A percentile compares a stretch with the other conserved stretches of the same genome.
Conservation (phyloP, 2,329 filamentous ascomycete genomes). For the Colletotrichum agaves region DNA sequence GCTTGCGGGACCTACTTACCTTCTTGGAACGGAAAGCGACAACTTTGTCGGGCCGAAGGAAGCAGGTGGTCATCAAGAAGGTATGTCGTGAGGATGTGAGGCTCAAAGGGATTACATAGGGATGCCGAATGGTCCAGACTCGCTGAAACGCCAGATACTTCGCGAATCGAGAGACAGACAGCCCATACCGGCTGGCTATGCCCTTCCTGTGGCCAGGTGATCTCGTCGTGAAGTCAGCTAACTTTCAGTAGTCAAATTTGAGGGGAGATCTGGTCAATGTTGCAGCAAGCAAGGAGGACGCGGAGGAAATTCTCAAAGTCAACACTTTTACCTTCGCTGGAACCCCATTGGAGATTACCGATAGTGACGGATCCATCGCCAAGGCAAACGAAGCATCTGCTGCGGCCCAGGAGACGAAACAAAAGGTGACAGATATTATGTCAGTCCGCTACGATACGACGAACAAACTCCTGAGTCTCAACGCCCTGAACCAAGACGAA, state of each 20-base stretch:
- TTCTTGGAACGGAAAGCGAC: constrained; percentile 79
- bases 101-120: constrained; percentile 37
- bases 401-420: constrained; percentile 69
- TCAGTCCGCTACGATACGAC: constrained; percentile 76
- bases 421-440: constrained; percentile 77
- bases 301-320: constrained; percentile 72
- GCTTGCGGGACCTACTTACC: constrained; percentile 70
- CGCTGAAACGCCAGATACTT: constrained; percentile 40
- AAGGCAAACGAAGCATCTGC: constrained; percentile 59
- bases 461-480: constrained; percentile 84
- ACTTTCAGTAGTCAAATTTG: constrained; percentile 75
- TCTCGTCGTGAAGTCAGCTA: constrained; percentile 65
- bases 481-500: constrained; percentile 77
- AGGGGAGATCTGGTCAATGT: constrained; percentile 77
- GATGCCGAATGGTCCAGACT: constrained; percentile 51
- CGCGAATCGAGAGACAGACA: constrained; percentile 51
- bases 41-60: constrained; percentile 53
- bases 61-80: constrained; percentile 76
- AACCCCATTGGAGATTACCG: constrained; percentile 65
- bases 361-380: constrained; percentile 55
- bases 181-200: constrained; percentile 50
- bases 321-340: constrained; percentile 78
- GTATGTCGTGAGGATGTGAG: constrained; percentile 69
- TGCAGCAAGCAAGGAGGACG: constrained; percentile 72
- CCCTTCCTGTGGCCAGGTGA: constrained; percentile 47